Evolutionary conservation across 176 grass and related monocot species (phyloP), one percentile per base, ranked within the genome.

Genomic region (Lolium multiflorum): DNA sequence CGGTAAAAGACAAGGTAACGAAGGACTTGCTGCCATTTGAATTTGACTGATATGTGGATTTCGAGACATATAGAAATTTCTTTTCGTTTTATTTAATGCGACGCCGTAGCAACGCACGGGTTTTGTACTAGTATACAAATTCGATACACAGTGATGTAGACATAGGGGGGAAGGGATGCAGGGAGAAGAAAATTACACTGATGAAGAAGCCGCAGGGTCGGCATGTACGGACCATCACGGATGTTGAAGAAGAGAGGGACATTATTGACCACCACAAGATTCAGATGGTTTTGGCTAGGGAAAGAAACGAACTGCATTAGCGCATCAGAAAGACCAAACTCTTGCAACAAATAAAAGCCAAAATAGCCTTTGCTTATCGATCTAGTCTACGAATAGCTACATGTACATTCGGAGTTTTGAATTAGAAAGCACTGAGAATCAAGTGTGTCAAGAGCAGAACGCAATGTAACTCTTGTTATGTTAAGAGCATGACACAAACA

Each of bases 231-330:
- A 46, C 94, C 97, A 83, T 99, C 97, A 26, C 92, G 94, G 69
- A 99, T 88, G 65, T 99, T 99, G 87, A 99, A 99, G 76, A 99
- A 96, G 4, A 96, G 90, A 4, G 97, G 97, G 20, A 99, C 94
- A 83, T 94, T 99, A 82, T 96, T 99, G 72, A 99, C 92, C 88
- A 99, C 92, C 48, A 99, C 94, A 87, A 99, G 89, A 90, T 99
- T 99, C n/a, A 99, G 87, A 94, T 99, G 94, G 71, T 99, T 99
- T 92, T 99, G 97, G 87, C 97, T 99, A 89, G 24, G 39, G 13
- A 74, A 76, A 43, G 63, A 81, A 83, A 6, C 7, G 65, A 43
- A 9, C 24, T 55, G 41, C 35, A 74, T 87, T 48, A 77, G 60
- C 15, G 15, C 35, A 70, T 2, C 41, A 12, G 21, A 44, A 78